Evolutionary conservation across 2,329 filamentous ascomycete species (phyloP), one percentile per base, ranked within the genome.

Genomic region (Ploettnerulaceae sp.): DNA sequence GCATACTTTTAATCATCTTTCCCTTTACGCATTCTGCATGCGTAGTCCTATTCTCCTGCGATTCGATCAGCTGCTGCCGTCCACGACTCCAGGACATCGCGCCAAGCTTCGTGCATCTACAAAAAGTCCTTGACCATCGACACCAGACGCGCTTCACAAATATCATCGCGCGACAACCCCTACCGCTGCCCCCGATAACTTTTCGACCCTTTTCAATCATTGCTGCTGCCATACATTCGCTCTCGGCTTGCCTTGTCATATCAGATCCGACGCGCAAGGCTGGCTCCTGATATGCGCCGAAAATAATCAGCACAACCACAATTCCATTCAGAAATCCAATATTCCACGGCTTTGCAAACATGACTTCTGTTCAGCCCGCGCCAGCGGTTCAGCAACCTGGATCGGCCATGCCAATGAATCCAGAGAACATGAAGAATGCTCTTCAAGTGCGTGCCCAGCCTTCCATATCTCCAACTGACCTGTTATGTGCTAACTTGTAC

Each of bases 331-430:
- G 24, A 32, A 49, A 50, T 35, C 50, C 38, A 18, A 34, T 29
- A 50, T 6, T 34, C 33, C 43, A 45, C 49, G 18, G 21, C 12
- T 36, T 22, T 33, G 59, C 64, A 68, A 76, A 50, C 62, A 94
- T 94, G 88, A 83, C 88, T 66, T 90, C 86, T 54, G 81, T 89
- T 62, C 87, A 93, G 71, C 70, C 80, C 61, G 75, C 81, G 55
- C 79, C 83, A 54, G 77, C 79, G 60, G 77, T 85, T 67, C 79
- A 84, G 67, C 76, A 83, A 64, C 77, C 78, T 54, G 79, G 77
- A 59, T 74, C 70, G 36, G 73, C 74, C 51, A 72, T 89, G 65
- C 22, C 41, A 8, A 36, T 44, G 61, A 90, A 80, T 47, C 84
- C 84, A 61, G 82, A 89, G 62, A 81, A 89, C 64, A 77, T 89